Evolutionary conservation across 176 grass and related monocot species (phyloP).

Genomic region (Urochloa ruziziensis): DNA sequence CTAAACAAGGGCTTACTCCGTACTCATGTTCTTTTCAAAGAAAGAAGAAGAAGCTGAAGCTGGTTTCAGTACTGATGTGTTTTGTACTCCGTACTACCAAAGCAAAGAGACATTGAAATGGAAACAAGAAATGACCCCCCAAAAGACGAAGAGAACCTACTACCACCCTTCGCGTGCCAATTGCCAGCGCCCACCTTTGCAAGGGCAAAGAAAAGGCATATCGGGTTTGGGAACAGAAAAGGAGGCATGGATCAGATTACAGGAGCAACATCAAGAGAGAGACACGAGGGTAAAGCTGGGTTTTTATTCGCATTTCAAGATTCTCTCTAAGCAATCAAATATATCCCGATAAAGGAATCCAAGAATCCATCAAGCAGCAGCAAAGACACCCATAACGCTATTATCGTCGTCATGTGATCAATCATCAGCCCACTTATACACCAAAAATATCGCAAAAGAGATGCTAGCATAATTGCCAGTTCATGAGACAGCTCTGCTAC

Average conservation of each 20-base stretch:
- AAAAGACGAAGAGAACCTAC: neutral
- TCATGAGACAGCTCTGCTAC: slow-evolving; percentile 23
- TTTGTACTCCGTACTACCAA: neutral
- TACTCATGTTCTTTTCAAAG: too few relatives aligned
- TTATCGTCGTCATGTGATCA: neutral
- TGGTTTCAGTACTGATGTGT: neutral
- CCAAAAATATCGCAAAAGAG: neutral
- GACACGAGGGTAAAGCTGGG: neutral
- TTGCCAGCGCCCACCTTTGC: neutral
- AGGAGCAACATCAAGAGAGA: slow-evolving; percentile 14
- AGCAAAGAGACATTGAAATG: neutral
- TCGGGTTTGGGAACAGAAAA: neutral
- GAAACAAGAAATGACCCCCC: neutral
- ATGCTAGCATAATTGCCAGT: slow-evolving; percentile 1
- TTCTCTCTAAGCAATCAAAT: slow-evolving; percentile 23
- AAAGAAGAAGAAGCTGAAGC: too few relatives aligned
- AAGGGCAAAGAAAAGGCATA: neutral
- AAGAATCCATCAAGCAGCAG: neutral
- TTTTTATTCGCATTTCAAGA: slow-evolving; percentile 15
- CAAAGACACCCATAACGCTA: neutral
- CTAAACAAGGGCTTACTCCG: too few relatives aligned
- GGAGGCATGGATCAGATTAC: neutral
- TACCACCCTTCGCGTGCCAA: neutral
- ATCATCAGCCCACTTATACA: neutral
- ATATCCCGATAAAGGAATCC: slow-evolving; percentile 18